Percentiles rank a stretch among this genome's conserved stretches.
These are phyloP conservation scores for Sporisorium scitamineum DNA, from an alignment of 1,284 basidiomycete genomes.

Conservation along the genomic window DNA sequence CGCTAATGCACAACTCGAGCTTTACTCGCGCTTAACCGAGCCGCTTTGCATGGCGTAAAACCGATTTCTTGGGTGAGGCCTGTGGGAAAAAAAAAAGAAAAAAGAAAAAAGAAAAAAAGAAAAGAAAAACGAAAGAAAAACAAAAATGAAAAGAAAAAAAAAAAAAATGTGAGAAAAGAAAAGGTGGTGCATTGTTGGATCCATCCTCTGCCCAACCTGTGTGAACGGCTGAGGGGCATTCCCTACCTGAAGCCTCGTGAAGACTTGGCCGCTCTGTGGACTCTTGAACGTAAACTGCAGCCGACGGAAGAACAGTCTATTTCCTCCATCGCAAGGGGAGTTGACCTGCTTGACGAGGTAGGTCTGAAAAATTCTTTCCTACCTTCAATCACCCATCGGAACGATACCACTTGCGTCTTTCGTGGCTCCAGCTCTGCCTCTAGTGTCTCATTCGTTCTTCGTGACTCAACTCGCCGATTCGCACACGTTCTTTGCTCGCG, in stretches of 20 bases:
- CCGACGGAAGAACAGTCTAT: no score
- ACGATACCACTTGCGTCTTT: neutral
- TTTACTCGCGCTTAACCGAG: conserved; percentile 10
- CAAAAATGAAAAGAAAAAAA: neutral
- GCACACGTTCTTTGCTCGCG: neutral
- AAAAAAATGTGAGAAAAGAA: neutral
- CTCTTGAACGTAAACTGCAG: neutral
- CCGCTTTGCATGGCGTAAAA: neutral
- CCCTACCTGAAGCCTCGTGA: neutral
- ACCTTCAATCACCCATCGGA: no score
- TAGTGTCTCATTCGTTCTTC: no score
- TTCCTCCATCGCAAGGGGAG: no score
- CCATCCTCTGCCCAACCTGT: no score
- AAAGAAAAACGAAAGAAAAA: neutral
- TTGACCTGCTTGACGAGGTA: neutral
- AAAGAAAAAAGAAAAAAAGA: neutral
- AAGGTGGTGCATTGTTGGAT: no score
- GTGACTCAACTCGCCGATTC: neutral
- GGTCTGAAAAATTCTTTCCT: neutral
- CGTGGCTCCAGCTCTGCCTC: neutral
- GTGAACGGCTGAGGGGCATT: no score
- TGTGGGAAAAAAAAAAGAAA: neutral
- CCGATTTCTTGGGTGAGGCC: neutral
- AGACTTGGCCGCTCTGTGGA: neutral
- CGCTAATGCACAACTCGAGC: conserved; percentile 2